Conservation (phyloP, 768 basidiomycete species). For the Termitomyces sp. region DNA sequence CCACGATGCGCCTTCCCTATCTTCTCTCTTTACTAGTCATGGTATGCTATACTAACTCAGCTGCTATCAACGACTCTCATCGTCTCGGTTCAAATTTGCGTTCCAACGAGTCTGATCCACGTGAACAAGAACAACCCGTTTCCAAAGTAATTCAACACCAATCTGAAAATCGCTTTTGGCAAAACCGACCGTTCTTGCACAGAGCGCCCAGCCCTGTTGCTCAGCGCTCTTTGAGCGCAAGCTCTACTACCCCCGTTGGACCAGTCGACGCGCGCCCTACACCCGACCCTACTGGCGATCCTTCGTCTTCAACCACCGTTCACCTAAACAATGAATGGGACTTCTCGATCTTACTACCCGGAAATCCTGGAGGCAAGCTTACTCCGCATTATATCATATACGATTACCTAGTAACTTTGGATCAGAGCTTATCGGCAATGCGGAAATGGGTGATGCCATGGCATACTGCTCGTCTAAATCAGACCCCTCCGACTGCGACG, state of each 20-base stretch:
- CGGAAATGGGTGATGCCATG: conserved; percentile 16
- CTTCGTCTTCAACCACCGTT: conserved; percentile 16
- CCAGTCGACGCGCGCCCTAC: conserved; percentile 13
- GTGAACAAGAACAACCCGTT: neutral
- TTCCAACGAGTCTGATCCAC: neutral
- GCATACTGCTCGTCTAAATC: conserved; percentile 12
- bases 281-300: conserved; percentile 17
- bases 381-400: neutral
- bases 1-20: neutral
- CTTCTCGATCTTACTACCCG: conserved; percentile 17
- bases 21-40: neutral
- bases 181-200: neutral
- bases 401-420: neutral
- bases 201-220: neutral
- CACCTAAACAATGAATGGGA: conserved; percentile 13
- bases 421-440: conserved; percentile 16
- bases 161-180: conserved; percentile 1
- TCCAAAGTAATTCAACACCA: neutral
- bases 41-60: neutral
- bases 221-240: neutral
- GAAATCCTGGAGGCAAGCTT: conserved; percentile 8
- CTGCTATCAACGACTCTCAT: conserved; percentile 5
- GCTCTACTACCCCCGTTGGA: neutral
- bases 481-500: conserved; percentile 4
- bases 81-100: neutral